A percentile compares a stretch with the other conserved stretches of the same genome.
phyloP scores from a whole-genome alignment of 2,329 filamentous ascomycete species.

The Fusarium sp. region DNA sequence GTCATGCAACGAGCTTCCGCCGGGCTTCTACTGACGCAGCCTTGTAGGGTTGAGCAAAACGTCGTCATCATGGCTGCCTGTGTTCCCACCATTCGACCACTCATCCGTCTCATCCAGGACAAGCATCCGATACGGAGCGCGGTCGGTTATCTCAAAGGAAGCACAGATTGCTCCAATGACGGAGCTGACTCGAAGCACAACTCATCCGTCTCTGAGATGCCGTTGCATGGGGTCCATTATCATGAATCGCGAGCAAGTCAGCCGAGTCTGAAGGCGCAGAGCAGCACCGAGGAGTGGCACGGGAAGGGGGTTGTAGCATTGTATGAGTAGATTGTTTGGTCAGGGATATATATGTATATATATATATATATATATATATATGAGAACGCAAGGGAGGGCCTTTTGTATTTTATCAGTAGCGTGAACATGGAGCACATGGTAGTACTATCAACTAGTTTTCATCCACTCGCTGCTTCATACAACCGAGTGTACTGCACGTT shows the following conservation, averaged over 20 bases:
- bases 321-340: background rate
- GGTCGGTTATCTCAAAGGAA: background rate
- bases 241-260: background rate
- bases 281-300: conserved; percentile 7
- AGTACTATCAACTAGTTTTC: too few relatives aligned
- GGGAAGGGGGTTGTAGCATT: background rate
- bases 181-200: background rate
- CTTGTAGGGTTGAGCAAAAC: conserved; percentile 17
- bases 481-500: too few relatives aligned
- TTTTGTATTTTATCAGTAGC: too few relatives aligned
- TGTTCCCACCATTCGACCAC: conserved; percentile 12
- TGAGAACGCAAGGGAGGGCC: too few relatives aligned
- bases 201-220: conserved; percentile 4
- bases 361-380: too few relatives aligned
- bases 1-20: background rate
- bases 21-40: background rate
- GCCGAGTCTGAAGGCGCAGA: background rate
- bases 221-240: background rate
- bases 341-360: background rate
- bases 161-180: background rate
- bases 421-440: too few relatives aligned
- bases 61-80: conserved; percentile 24
- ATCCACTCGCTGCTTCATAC: too few relatives aligned
- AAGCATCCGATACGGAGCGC: background rate
- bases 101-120: conserved; percentile 5